A percentile compares a stretch with the other conserved stretches of the same genome.
Evolutionary conservation across 108 stramenopile genomes (phyloP).

Genomic region (Mayamaea pseudoterrestris): DNA sequence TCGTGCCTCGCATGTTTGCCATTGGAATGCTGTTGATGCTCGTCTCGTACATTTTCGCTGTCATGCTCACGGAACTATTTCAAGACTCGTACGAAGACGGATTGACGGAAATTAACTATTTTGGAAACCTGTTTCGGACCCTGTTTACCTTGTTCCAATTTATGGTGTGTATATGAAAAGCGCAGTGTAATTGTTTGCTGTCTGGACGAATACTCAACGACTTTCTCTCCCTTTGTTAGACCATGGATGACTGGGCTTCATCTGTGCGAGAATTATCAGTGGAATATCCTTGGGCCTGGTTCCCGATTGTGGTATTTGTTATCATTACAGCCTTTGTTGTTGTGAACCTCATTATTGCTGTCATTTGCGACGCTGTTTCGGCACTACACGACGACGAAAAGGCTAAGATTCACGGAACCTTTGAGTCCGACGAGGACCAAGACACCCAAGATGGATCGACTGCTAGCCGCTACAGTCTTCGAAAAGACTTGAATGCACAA

Average conservation of each 20-base stretch:
- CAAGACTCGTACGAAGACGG: constrained; percentile 19
- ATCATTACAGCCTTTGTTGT: constrained; percentile 65
- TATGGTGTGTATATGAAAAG: too few relatives aligned
- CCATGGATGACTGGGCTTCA: constrained; percentile 42
- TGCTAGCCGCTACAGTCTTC: not conserved
- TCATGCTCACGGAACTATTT: constrained; percentile 57
- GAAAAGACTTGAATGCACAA: constrained; percentile 13
- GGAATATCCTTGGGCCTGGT: constrained; percentile 46
- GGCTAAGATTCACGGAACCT: constrained; percentile 39
- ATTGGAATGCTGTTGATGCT: constrained; percentile 32
- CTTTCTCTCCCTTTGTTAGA: too few relatives aligned
- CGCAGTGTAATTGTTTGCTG: too few relatives aligned
- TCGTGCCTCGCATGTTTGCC: constrained; percentile 49
- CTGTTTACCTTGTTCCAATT: constrained; percentile 46
- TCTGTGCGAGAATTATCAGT: constrained; percentile 28
- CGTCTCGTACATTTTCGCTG: constrained; percentile 53
- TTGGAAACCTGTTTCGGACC: constrained; percentile 29
- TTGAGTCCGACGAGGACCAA: constrained; percentile 10
- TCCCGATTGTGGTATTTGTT: constrained; percentile 46
- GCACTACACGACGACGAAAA: constrained; percentile 31
- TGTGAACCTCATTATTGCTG: constrained; percentile 70
- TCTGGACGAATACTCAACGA: too few relatives aligned
- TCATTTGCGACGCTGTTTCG: constrained; percentile 66
- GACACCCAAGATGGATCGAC: constrained; percentile 5
- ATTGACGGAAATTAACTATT: constrained; percentile 28